Evolutionary conservation across 805 yeast genomes (phyloP), one percentile per base, ranked within the genome.

Genomic region (Starmerella cellae): DNA sequence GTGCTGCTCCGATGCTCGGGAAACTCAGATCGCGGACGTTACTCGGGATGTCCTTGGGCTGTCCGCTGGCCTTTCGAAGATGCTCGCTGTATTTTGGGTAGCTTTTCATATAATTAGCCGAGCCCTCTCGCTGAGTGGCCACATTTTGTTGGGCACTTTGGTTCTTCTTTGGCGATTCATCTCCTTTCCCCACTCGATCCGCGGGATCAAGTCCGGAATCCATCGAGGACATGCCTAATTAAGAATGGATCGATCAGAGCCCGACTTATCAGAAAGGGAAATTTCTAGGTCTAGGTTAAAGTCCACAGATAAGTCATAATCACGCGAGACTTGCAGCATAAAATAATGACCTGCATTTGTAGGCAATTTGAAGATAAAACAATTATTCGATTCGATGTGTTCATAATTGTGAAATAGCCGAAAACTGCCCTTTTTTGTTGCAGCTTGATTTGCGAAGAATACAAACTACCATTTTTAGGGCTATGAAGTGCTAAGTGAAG

Each of bases 21-120:
- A 95, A 88, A 35, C 95, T 83, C 37, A 88, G 70, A 0, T 95
- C 95, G 61, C 83, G 95, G 35, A 71, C 75, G 56, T 84, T 95
- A 40, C 52, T 30, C 17, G 55, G 51, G 9, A 52, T 44, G 26
- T 40, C 45, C 11, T 42, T 37, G 9, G 48, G 52, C 22, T 42
- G 32, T 13, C 59, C 57, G 31, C 59, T 54, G 28, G 55, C 46
- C 37, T 48, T 55, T 20, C 55, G 52, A 34, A 48, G 40, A 24
- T 53, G 57, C 42, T 53, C 50, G 29, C 42, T 33, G 40, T 54
- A 50, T 38, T 52, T 55, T 26, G 59, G 58, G 39, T 52, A 53
- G 26, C 49, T 53, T 42, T 44, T 46, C 47, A 41, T 46, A 29
- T 11, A n/a, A 29, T 29, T n/a, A 8, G 8, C 17, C 32, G 32